Percentiles rank a stretch among this genome's conserved stretches.
Evolutionary conservation across 2,329 filamentous ascomycete genomes (phyloP).

Genomic region (Sporothrix brasiliensis): DNA sequence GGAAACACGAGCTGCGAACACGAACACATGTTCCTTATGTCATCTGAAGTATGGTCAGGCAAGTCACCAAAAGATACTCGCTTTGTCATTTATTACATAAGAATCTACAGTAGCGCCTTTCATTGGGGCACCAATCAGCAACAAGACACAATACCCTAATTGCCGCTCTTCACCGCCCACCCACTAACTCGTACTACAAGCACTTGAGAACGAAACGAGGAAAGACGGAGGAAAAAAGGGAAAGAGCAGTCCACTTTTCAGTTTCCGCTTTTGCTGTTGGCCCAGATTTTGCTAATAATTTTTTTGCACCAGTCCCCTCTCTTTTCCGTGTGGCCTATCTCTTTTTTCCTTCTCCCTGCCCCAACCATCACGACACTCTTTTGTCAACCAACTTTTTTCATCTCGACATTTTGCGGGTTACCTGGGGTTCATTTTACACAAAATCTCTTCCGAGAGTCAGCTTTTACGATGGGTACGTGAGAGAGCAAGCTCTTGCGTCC

Average conservation of each 20-base stretch:
- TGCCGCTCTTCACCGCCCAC: constrained; percentile 51
- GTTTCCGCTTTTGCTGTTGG: constrained; percentile 9
- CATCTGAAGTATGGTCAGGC: neutral
- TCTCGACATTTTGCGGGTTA: constrained; percentile 29
- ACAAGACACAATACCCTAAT: constrained; percentile 46
- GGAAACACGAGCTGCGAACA: too few species aligned
- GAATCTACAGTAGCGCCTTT: neutral
- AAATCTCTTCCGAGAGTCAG: constrained; percentile 41
- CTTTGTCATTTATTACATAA: constrained; percentile 23
- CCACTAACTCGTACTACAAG: constrained; percentile 37
- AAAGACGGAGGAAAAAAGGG: constrained; percentile 3
- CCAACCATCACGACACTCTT: constrained; percentile 47
- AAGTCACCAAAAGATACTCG: too few species aligned
- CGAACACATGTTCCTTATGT: too few species aligned
- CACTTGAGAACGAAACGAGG: neutral
- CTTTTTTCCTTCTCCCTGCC: constrained; percentile 24
- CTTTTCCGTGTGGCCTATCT: constrained; percentile 12
- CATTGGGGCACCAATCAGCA: constrained; percentile 15
- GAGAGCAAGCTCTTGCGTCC: constrained; percentile 34
- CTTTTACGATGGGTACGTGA: constrained; percentile 67
- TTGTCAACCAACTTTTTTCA: constrained; percentile 39
- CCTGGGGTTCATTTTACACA: constrained; percentile 31
- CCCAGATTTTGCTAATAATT: constrained; percentile 28
- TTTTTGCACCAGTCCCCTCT: constrained; percentile 27
- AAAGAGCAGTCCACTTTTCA: constrained; percentile 7